phyloP scores from a whole-genome alignment of 2,329 filamentous ascomycete species.

The Lecanicillium sp. region DNA sequence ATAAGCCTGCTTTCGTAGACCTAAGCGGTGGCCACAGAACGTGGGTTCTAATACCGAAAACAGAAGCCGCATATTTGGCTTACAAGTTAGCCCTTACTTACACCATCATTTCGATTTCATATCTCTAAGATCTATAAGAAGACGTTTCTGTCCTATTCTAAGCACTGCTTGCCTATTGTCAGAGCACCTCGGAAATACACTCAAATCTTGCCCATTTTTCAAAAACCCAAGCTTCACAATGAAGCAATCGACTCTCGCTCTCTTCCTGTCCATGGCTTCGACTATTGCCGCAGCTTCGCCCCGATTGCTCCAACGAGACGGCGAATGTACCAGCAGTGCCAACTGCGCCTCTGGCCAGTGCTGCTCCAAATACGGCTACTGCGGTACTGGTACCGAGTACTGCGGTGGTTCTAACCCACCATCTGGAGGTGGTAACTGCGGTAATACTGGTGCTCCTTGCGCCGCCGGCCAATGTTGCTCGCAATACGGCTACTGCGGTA shows the following conservation, averaged over 20 bases:
- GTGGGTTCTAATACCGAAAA: no score
- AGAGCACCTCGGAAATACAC: no score
- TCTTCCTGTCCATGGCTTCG: background rate
- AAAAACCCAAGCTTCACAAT: no score
- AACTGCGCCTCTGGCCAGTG: constrained; percentile 9
- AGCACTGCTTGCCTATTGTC: no score
- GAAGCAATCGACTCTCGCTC: constrained; percentile 2
- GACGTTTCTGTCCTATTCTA: no score
- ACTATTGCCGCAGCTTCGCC: background rate
- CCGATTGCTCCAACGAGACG: constrained; percentile 7
- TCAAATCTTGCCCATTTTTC: no score
- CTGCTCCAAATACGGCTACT: constrained; percentile 14
- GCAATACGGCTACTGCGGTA: constrained; percentile 2
- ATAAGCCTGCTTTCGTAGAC: no score
- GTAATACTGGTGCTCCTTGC: constrained; percentile 13
- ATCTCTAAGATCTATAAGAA: no score
- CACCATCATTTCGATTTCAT: no score
- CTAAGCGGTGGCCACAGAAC: no score
- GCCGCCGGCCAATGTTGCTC: constrained; percentile 11
- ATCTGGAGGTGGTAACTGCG: constrained; percentile 1
- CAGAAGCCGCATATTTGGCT: no score
- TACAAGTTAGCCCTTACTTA: no score
- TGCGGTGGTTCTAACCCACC: constrained; percentile 13
- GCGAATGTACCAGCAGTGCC: constrained; percentile 12
- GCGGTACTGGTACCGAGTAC: constrained; percentile 12